These are phyloP conservation scores for Pneumocystis sp. DNA, from an alignment of 1,139 yeast species.

Conservation along the genomic window DNA sequence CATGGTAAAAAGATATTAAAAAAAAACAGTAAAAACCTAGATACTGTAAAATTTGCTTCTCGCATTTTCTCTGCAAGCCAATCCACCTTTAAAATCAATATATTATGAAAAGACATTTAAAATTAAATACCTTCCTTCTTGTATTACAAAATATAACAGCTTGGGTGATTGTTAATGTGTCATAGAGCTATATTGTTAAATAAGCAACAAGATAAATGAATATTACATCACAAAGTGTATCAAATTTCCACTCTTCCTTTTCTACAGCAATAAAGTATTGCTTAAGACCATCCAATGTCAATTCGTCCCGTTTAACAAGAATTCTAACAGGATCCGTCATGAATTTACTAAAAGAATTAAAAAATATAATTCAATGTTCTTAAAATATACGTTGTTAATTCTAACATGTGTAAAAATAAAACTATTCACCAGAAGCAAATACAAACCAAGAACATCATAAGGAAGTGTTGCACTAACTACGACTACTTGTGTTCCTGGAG, in stretches of 20 bases:
- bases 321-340: conserved; percentile 96
- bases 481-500: conserved; percentile 91
- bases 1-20: conserved; percentile 21
- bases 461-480: conserved; percentile 97
- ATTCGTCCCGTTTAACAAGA: conserved; percentile 93
- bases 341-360: conserved; percentile 91
- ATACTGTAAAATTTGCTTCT: conserved; percentile 82
- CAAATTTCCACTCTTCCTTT: conserved; percentile 83
- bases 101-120: background rate
- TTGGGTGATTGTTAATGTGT: conserved; percentile 94
- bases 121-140: conserved; percentile 43
- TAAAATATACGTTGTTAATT: background rate
- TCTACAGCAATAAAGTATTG: conserved; percentile 93
- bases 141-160: conserved; percentile 99
- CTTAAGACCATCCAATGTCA: conserved; percentile 95
- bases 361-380: background rate
- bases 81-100: conserved; percentile 42
- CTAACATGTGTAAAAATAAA: background rate
- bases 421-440: background rate
- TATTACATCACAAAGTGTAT: conserved; percentile 66
- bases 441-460: conserved; percentile 47
- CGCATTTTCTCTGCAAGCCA: conserved; percentile 75
- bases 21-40: conserved; percentile 25
- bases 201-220: background rate
- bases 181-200: conserved; percentile 42